Conservation (phyloP, 139 green algal genomes). For the Astrephomene gubernaculifera region DNA sequence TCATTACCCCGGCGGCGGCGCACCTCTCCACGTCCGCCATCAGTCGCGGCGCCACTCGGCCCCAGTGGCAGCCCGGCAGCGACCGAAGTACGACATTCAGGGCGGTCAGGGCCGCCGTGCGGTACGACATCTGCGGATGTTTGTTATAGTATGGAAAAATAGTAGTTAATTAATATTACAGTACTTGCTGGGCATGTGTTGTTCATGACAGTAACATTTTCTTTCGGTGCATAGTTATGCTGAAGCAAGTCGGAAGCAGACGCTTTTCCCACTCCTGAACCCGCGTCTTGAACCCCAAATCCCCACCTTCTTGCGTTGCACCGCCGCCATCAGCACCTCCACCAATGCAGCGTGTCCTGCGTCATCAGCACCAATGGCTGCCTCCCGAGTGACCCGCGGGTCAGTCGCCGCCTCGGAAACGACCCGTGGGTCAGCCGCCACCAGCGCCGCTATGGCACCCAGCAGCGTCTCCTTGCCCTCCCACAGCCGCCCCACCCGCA, state of each 20-base stretch:
- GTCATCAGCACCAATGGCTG: conserved; percentile 9
- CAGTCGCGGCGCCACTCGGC: conserved; percentile 23
- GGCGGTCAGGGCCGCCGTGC: conserved; percentile 16
- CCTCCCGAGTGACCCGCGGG: conserved; percentile 2
- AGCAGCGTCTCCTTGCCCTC: conserved; percentile 85
- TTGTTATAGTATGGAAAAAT: background rate
- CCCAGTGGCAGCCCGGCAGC: conserved; percentile 17
- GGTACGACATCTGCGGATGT: conserved; percentile 13
- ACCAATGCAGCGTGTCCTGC: conserved; percentile 20
- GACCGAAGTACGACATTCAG: conserved; percentile 5
- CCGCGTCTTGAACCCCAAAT: background rate
- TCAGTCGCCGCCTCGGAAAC: conserved; percentile 27
- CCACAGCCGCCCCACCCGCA: conserved; percentile 75
- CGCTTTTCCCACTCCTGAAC: background rate
- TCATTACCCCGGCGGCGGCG: background rate
- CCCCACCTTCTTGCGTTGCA: conserved; percentile 35
- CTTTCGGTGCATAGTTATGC: background rate
- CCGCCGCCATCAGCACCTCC: conserved; percentile 32
- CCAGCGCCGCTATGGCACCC: conserved; percentile 64
- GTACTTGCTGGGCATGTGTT: background rate
- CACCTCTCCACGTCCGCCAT: conserved; percentile 26
- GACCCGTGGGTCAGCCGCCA: conserved; percentile 37
- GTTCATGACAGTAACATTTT: background rate
- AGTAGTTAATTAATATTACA: background rate
- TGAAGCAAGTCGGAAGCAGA: background rate